phyloP scores from a whole-genome alignment of 805 yeast species.

The Maudiozyma saulgeensis region DNA sequence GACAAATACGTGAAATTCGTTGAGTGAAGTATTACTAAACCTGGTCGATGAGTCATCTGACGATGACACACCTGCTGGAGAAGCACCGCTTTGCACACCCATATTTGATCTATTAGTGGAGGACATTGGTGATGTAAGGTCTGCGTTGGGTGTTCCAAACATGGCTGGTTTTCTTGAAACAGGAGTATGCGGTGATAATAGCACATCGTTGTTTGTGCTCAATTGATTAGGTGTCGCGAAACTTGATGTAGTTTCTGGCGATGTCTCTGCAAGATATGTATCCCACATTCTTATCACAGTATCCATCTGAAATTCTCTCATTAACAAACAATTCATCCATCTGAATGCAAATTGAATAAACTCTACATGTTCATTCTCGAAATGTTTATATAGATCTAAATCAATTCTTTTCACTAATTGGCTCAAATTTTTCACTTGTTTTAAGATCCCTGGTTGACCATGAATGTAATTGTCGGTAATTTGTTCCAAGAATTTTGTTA shows the following conservation, averaged over 20 bases:
- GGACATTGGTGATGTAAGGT: conserved; percentile 4
- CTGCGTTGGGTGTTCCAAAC: conserved; percentile 12
- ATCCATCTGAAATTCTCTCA: conserved; percentile 79
- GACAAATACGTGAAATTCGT: conserved; percentile 89
- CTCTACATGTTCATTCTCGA: conserved; percentile 76
- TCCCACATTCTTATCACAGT: conserved; percentile 96
- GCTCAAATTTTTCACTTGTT: conserved; percentile 77
- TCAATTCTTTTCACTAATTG: conserved; percentile 78
- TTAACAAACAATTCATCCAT: conserved; percentile 96
- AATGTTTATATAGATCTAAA: conserved; percentile 57
- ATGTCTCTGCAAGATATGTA: conserved; percentile 68
- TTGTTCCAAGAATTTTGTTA: conserved; percentile 81
- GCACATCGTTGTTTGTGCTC: not conserved
- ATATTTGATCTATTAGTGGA: not conserved
- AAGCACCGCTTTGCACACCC: not conserved
- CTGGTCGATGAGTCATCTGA: conserved; percentile 9
- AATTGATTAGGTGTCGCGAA: conserved; percentile 7
- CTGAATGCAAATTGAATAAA: conserved; percentile 92
- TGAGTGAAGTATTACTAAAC: conserved; percentile 34
- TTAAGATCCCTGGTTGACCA: conserved; percentile 93
- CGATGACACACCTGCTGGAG: conserved; percentile 6
- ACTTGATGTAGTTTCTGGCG: conserved; percentile 30
- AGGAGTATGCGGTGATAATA: conserved; percentile 19
- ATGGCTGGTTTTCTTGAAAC: conserved; percentile 11
- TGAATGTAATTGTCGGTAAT: conserved; percentile 96